Evolutionary conservation across 192 early-diverging fungal genomes (phyloP), one percentile per base, ranked within the genome.

Genomic region (Dimargaris xerosporica): DNA sequence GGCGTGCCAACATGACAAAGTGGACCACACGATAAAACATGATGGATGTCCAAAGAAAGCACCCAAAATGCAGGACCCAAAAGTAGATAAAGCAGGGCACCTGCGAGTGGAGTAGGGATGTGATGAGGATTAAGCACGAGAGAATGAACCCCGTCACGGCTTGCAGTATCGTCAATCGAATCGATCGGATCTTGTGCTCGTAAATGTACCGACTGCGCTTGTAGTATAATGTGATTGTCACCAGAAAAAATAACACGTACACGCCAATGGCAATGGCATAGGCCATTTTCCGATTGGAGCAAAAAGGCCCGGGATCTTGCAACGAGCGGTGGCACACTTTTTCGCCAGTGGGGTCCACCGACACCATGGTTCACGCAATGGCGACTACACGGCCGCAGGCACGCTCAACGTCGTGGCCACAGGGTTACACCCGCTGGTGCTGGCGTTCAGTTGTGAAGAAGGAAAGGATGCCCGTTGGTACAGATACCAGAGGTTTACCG

Each of bases 31-130:
- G 56, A 34, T 41, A 59, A 29, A 59, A 1, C 39, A 59, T 30
- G 2, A 59, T 29, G 31, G 5, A 13, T 28, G 2, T 6, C 56
- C 56, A 59, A 13, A 59, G 41, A 23, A 10, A 59, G 2, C 29
- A 31, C 2, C 56, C 56, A 39, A 59, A 39, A 23, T 59, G 31
- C 23, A 59, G 30, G 41, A 28, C 26, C 56, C 56, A 59, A 41
- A 59, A 41, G 31, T n/a, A 31, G 31, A 59, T 2, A 41, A 9
- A 59, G 17, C 12, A 2, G 0, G 56, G 56, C 13, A 59, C 16
- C 10, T 13, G 41, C 3, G 15, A 19, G 12, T 10, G 56, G 15
- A 39, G 19, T 42, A 28, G 34, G 2, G 56, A 59, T 10, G 29
- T 34, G 34, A 59, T 10, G 10, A 59, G 31, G 31, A 59, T 59